phyloP scores from a whole-genome alignment of 768 basidiomycete species.

The Termitomyces heimii region DNA sequence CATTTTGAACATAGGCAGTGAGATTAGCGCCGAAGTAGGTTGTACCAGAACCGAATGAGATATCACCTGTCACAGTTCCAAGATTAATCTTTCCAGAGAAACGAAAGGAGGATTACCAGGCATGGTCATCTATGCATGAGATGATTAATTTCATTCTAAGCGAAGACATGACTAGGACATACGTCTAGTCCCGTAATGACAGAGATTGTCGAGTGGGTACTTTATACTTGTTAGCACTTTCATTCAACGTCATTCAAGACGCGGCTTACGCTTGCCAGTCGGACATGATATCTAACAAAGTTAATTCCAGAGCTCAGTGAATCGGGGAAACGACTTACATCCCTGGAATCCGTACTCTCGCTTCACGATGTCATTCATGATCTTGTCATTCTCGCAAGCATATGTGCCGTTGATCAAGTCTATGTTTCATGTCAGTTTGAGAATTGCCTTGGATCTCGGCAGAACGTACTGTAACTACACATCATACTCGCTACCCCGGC shows the following conservation, averaged over 20 bases:
- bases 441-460: neutral
- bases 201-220: constrained; percentile 53
- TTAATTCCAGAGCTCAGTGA: neutral
- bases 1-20: constrained; percentile 62
- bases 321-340: constrained; percentile 29
- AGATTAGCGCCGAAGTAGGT: constrained; percentile 68
- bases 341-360: constrained; percentile 74
- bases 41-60: constrained; percentile 40
- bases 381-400: constrained; percentile 69
- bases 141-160: neutral
- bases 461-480: constrained; percentile 65
- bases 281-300: constrained; percentile 50
- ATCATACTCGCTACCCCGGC: constrained; percentile 70
- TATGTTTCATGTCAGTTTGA: constrained; percentile 17
- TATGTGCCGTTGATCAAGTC: constrained; percentile 66
- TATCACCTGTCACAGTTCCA: constrained; percentile 18
- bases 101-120: constrained; percentile 30
- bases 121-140: constrained; percentile 56
- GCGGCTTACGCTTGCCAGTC: constrained; percentile 60
- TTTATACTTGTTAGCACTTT: constrained; percentile 7
- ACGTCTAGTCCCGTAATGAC: constrained; percentile 62
- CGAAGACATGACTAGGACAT: constrained; percentile 14
- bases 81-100: neutral
- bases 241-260: neutral
- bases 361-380: constrained; percentile 72